Evolutionary conservation across 1,284 basidiomycete species (phyloP).

Genomic region (Albatrellus sp.): DNA sequence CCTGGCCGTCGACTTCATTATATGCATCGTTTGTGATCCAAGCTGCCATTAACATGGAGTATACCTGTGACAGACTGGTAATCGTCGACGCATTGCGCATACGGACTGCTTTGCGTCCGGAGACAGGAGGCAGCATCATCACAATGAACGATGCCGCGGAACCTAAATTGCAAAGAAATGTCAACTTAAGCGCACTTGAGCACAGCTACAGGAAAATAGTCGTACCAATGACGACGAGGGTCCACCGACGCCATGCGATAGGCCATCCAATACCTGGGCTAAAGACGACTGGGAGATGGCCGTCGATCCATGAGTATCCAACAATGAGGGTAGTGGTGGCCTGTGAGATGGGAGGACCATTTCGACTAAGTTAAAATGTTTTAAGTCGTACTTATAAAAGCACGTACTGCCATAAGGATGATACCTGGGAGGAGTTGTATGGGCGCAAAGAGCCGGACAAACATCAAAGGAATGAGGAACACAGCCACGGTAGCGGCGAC

Average conservation of each 20-base stretch:
- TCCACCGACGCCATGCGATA: conserved; percentile 40
- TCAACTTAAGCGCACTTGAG: neutral
- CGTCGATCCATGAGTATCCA: conserved; percentile 55
- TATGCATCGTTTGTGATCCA: conserved; percentile 24
- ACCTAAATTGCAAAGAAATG: conserved; percentile 16
- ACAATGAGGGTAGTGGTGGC: conserved; percentile 32
- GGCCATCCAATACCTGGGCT: conserved; percentile 41
- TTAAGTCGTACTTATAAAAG: neutral
- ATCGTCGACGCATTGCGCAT: conserved; percentile 30
- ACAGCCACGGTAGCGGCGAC: conserved; percentile 39
- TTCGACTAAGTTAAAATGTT: neutral
- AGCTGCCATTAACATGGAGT: conserved; percentile 29
- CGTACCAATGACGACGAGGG: conserved; percentile 33
- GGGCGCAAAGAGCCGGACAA: conserved; percentile 38
- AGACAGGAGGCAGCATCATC: conserved; percentile 39
- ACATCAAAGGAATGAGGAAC: conserved; percentile 40
- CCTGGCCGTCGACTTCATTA: conserved; percentile 1
- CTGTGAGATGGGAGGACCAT: conserved; percentile 13
- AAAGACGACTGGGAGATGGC: conserved; percentile 29
- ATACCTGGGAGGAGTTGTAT: conserved; percentile 25
- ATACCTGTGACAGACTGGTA: conserved; percentile 25
- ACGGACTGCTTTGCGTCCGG: conserved; percentile 34
- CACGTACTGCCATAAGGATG: conserved; percentile 25
- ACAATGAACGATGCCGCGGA: conserved; percentile 31
- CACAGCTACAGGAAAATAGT: neutral